Evolutionary conservation across 2,329 filamentous ascomycete genomes (phyloP), one percentile per base, ranked within the genome.

Genomic region (Camillea tinctor): DNA sequence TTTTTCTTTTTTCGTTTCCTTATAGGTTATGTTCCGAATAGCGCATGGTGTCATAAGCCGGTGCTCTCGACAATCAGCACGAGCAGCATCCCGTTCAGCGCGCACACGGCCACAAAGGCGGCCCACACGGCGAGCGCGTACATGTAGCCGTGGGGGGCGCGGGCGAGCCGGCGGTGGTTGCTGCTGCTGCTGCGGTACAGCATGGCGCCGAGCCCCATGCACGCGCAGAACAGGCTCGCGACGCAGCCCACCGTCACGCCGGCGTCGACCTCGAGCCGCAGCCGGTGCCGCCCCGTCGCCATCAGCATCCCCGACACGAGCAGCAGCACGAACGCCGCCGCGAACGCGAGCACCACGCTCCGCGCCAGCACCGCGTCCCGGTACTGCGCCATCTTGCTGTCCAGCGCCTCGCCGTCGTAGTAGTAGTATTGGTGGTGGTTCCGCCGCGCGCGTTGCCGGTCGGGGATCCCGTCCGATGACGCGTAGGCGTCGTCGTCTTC

Each of bases 231-330:
- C 49, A 93, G 72, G 64, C 88, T 90, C 26, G 84, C 80, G 30
- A 90, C 81, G 17, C 89, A 86, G 9, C 89, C 90, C 49, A 91
- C 79, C 1, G 90, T 81, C 1, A 91, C 88, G 8, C 88, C 90
- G 0, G 84, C 85, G 68, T 93, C 89, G 3, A 94, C 91, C 72
- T 91, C 86, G n/a, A 86, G 80, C 4, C 84, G 80, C 65, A 89
- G 80, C 72, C 84, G 89, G 70, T 86, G 88, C 52, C 84, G 81
- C 8, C 90, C 90, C 1, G 91, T 91, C 15, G 80, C 76, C 30
- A 90, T 85, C 44, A 95, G 82, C 9, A 89, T 79, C 44, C 80
- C 80, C 0, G 89, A 84, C 30, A 94, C 81, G 53, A 82, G 73
- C 40, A 92, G 81, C 8, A 94, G 80, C 6, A 88, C 73, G 40